Evolutionary conservation across 2,329 filamentous ascomycete genomes (phyloP).

Genomic region (Colletotrichum camelliae): DNA sequence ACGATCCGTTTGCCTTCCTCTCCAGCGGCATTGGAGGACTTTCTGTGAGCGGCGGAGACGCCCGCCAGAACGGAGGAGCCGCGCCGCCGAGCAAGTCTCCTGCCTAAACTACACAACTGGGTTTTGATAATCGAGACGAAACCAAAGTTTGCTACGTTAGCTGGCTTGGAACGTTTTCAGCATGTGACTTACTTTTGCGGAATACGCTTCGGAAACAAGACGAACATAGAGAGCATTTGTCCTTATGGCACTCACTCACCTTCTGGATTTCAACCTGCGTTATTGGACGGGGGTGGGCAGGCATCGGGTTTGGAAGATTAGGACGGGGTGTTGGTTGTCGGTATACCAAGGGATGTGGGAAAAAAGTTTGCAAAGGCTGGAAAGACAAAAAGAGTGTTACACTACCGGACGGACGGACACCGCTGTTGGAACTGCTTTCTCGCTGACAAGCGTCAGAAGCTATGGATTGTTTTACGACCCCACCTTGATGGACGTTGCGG

Average conservation of each 20-base stretch:
- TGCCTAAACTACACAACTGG: constrained; percentile 45
- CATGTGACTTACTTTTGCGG: constrained; percentile 28
- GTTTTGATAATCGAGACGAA: constrained; percentile 8
- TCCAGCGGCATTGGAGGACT: constrained; percentile 75
- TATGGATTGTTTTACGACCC: constrained; percentile 21
- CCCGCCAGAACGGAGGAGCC: constrained; percentile 66
- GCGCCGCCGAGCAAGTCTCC: constrained; percentile 65
- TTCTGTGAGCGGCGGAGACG: constrained; percentile 70
- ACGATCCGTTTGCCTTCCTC: constrained; percentile 82
- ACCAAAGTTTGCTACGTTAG: constrained; percentile 29
- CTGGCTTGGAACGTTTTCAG: constrained; percentile 30
- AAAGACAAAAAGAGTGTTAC: constrained; percentile 44
- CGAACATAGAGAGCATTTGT: constrained; percentile 51
- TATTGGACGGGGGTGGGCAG: constrained; percentile 35
- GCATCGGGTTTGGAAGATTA: constrained; percentile 47
- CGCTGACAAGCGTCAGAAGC: constrained; percentile 25
- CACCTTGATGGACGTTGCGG: constrained; percentile 30
- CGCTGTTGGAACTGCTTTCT: constrained; percentile 32
- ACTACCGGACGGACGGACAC: constrained; percentile 30
- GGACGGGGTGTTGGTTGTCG: constrained; percentile 34
- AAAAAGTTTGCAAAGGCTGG: constrained; percentile 44
- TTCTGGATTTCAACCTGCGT: constrained; percentile 48
- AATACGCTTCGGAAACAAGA: constrained; percentile 45
- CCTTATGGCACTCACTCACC: constrained; percentile 48
- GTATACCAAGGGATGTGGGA: constrained; percentile 32